These are phyloP conservation scores for Cladosporium sp. DNA, from an alignment of 2,329 filamentous ascomycete genomes.

Conservation along the genomic window DNA sequence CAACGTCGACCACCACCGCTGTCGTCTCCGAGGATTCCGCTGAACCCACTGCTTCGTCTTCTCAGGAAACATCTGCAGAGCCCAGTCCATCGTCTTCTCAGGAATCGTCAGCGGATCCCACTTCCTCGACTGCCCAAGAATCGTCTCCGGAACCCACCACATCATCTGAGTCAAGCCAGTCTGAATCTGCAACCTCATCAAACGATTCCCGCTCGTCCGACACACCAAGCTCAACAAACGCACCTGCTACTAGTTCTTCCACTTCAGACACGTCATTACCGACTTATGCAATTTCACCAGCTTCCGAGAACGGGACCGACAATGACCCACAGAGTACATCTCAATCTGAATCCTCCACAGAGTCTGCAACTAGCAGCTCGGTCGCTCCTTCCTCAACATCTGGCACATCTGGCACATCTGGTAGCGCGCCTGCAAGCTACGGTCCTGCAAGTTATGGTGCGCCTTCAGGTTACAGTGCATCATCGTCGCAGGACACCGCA, in stretches of 20 bases:
- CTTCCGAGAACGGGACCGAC: neutral
- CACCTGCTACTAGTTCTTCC: neutral
- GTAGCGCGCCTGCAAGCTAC: neutral
- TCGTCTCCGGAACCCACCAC: neutral
- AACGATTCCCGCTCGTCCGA: neutral
- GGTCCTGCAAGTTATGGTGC: neutral
- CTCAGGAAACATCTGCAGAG: neutral
- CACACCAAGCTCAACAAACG: neutral
- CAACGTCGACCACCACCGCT: conserved; percentile 17
- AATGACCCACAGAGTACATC: neutral
- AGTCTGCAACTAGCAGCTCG: conserved; percentile 2
- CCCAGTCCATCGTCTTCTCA: neutral
- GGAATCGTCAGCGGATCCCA: neutral
- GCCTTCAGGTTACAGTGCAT: neutral
- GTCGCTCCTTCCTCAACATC: neutral
- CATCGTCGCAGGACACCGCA: neutral
- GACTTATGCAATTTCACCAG: neutral
- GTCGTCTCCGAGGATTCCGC: neutral
- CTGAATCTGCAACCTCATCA: neutral
- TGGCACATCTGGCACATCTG: neutral
- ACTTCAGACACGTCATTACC: neutral
- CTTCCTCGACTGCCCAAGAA: neutral
- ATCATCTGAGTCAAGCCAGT: neutral
- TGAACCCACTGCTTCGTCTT: neutral
- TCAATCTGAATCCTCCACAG: neutral